Evolutionary conservation across 306 rosid species (phyloP).

Genomic region (Castanea mollissima): DNA sequence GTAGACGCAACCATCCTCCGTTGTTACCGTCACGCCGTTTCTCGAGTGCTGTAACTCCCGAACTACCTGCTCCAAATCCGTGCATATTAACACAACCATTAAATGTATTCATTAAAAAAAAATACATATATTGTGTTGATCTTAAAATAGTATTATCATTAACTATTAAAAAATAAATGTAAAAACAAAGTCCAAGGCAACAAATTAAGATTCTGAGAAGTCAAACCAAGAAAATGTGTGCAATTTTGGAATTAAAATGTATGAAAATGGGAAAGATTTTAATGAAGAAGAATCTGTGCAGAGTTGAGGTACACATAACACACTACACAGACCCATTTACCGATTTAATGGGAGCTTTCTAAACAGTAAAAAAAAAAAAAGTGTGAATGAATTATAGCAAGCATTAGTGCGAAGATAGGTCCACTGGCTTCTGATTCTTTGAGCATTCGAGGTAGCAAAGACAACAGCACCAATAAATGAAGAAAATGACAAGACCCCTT

Average conservation of each 20-base stretch:
- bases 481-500: slow-evolving; percentile 56
- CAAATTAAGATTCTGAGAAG: slow-evolving; percentile 27
- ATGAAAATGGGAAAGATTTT: slow-evolving; percentile 19
- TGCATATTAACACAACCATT: slow-evolving; percentile 20
- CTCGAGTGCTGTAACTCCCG: slow-evolving; percentile 84
- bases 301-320: slow-evolving; percentile 13
- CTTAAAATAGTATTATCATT: background rate
- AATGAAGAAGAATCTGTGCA: slow-evolving; percentile 30
- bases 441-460: slow-evolving; percentile 24
- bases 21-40: slow-evolving; percentile 71
- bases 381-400: background rate
- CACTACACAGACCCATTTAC: background rate
- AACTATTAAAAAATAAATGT: background rate
- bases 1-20: slow-evolving; percentile 86
- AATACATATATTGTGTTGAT: too few species aligned
- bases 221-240: slow-evolving; percentile 38
- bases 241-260: slow-evolving; percentile 20
- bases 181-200: slow-evolving; percentile 21
- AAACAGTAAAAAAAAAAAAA: background rate
- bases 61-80: slow-evolving; percentile 75
- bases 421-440: slow-evolving; percentile 33
- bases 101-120: background rate
- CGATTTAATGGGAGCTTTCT: slow-evolving; percentile 19
- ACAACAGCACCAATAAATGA: slow-evolving; percentile 38
- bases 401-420: slow-evolving; percentile 10